Evolutionary conservation across 176 grass and related monocot species (phyloP).

Genomic region (Bonia amplexicaulis): DNA sequence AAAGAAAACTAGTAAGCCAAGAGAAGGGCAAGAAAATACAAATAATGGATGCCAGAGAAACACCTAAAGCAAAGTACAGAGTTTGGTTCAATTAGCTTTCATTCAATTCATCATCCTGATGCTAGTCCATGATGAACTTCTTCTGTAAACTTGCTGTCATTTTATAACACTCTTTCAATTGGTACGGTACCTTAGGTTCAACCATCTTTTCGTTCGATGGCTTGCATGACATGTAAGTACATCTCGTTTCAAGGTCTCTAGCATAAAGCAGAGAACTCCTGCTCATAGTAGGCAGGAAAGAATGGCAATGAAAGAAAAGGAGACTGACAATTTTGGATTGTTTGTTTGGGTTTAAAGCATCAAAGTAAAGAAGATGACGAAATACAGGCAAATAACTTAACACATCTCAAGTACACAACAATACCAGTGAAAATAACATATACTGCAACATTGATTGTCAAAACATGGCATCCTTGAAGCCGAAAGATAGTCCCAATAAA

Average conservation of each 20-base stretch:
- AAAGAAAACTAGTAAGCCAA: background rate
- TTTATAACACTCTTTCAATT: background rate
- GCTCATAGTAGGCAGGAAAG: background rate
- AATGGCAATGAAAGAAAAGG: background rate
- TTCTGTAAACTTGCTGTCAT: background rate
- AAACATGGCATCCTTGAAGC: background rate
- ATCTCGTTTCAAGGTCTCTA: constrained; percentile 15
- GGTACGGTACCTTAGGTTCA: background rate
- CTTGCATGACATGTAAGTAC: background rate
- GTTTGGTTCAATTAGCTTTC: background rate
- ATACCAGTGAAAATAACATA: background rate
- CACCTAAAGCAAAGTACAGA: background rate
- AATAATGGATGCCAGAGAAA: background rate
- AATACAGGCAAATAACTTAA: constrained; percentile 1
- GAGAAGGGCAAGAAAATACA: background rate
- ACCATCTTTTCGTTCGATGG: background rate
- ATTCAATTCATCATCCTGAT: background rate
- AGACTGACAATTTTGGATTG: background rate
- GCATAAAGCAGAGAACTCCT: background rate
- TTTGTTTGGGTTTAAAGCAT: constrained; percentile 10
- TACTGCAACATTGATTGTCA: background rate
- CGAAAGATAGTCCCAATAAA: background rate
- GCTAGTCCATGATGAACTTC: background rate
- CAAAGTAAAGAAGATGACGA: background rate
- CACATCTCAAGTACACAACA: background rate